phyloP scores from a whole-genome alignment of 331 rosid species.

The Spiraea crenata region DNA sequence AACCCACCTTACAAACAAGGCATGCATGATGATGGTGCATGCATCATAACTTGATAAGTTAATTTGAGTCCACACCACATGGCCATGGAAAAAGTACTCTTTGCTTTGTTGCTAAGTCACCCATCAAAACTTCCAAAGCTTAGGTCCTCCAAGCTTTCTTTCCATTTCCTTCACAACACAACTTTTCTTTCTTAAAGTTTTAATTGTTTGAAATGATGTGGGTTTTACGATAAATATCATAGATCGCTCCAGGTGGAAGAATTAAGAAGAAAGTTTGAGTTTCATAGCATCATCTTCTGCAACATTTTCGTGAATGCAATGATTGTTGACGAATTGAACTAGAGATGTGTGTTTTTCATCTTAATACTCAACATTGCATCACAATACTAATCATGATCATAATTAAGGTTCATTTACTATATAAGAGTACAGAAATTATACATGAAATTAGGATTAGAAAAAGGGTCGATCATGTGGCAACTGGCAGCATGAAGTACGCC shows the following conservation, averaged over 20 bases:
- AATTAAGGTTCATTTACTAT: no score
- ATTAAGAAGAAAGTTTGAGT: no score
- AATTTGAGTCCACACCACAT: conserved; percentile 12
- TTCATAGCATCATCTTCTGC: no score
- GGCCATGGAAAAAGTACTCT: conserved; percentile 1
- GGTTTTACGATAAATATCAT: no score
- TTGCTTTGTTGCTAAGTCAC: conserved; percentile 24
- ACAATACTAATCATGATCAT: not conserved
- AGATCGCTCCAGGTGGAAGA: no score
- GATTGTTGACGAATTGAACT: no score
- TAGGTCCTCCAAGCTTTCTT: no score
- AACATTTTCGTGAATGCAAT: no score
- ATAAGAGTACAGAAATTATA: no score
- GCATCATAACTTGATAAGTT: not conserved
- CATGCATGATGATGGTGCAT: not conserved
- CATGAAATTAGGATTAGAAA: not conserved
- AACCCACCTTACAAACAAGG: not conserved
- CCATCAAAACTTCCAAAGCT: not conserved
- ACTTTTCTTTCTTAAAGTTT: no score
- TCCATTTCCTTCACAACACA: not conserved
- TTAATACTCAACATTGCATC: not conserved
- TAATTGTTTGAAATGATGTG: no score
- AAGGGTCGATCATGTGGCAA: not conserved
- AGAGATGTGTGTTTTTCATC: not conserved
- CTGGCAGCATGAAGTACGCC: not conserved